Evolutionary conservation across 371 early-diverging fungal species (phyloP), one percentile per base, ranked within the genome.

Genomic region (Mucor lusitanicus): DNA sequence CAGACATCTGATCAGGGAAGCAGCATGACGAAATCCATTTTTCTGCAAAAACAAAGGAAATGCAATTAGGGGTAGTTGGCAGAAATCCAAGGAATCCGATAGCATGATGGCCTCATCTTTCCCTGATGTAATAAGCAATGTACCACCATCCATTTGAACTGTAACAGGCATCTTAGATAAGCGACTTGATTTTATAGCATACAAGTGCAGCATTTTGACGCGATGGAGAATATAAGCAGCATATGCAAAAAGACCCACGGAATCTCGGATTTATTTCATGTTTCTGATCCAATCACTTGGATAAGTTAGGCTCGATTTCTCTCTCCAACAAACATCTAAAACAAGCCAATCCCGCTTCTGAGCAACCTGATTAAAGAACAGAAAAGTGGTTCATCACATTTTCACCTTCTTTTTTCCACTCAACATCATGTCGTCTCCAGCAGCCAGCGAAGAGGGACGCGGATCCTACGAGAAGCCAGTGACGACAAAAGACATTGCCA

Each of bases 401-500:
- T 44, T 44, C 19, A 44, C 19, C n/a, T 44, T 42, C 30, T n/a
- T n/a, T 25, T 25, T 50, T 50, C 50, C 9, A 3, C 25, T 44
- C 2, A 27, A 30, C 13, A 55, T 19, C 55, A 55, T 55, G 55
- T 30, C 55, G 30, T 55, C 55, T 55, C 32, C 55, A 55, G 32
- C 28, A 53, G 27, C 25, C 0, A 25, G 23, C 23, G 50, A 50
- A n/a, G 55, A 55, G 32, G 32, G 17, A 32, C 32, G 17, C n/a
- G 32, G 30, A 9, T 55, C 55, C n/a, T 30, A 32, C 8, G 70
- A 74, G 9, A 67, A 80, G 63, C 77, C 76, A 44, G 78, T 85
- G 27, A 85, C 85, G 19, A 78, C 79, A 44, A 81, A 81, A 72
- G 85, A 85, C 58, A 85, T 85, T 67, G 83, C 83, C 40, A 83